Evolutionary conservation across 306 rosid species (phyloP), one percentile per base, ranked within the genome.

Genomic region (Geum urbanum): DNA sequence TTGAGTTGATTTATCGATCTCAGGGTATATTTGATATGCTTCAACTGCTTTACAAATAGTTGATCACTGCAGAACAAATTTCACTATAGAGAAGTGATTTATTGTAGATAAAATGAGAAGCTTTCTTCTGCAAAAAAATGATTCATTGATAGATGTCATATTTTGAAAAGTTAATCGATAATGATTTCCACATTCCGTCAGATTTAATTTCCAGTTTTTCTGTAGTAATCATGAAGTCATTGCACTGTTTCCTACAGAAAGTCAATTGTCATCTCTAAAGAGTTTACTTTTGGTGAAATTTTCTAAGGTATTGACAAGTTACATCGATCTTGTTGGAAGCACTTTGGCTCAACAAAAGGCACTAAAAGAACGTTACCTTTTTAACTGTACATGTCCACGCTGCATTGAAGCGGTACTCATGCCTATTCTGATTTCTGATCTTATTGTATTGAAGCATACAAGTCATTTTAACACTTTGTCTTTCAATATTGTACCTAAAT

Each of bases 301-400:
- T 85, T 69, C 48, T 37, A 74, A 92, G 98, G 92, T 92, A 24
- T 68, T 76, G 64, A 90, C 87, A 79, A 90, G 96, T 85, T 92
- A 92, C 62, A 85, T 92, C 35, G 98, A 90, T 71, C 80, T 86
- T 65, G 84, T 91, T 71, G 94, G 87, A 83, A 88, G 91, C 80
- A 92, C 96, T 27, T 72, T 76, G 84, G 80, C 94, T 57, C 94
- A 96, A 73, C 97, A 86, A 75, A 88, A 84, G 84, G 84, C 84
- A 59, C 88, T 92, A 50, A 86, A 79, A 77, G 94, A 92, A 65
- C 86, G 88, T 77, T 88, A 88, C 72, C 77, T 77, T 51, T 92
- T 92, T 79, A 73, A 83, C 55, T 92, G 97, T 78, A 69, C 87
- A 24, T 92, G 98, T 76, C 79, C 87, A 69, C 80, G 85, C 75